Conservation (phyloP, 768 basidiomycete species). For the Xanthoconium stramineum region DNA sequence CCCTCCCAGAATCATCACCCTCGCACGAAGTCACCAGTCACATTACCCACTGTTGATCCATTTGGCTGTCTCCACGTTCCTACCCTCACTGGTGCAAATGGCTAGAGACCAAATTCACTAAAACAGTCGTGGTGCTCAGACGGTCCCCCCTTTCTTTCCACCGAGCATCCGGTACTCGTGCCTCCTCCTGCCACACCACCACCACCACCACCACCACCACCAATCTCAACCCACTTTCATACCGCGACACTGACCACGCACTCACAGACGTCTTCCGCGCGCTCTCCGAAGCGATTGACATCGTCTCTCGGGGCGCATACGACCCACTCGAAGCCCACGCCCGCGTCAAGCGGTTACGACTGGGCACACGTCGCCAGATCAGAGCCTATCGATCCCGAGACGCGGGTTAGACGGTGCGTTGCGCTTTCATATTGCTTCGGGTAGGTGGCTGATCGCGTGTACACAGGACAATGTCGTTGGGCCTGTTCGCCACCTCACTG, state of each 20-base stretch:
- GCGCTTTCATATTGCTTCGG: not conserved
- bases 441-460: not conserved
- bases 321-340: slow-evolving; percentile 75
- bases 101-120: no score
- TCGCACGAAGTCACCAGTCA: no score
- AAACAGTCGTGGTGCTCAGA: no score
- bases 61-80: no score
- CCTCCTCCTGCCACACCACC: not conserved
- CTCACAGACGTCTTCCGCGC: slow-evolving; percentile 77
- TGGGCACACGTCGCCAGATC: slow-evolving; percentile 75
- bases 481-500: slow-evolving; percentile 74
- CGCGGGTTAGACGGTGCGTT: slow-evolving; percentile 69
- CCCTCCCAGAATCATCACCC: no score
- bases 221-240: no score
- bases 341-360: slow-evolving; percentile 75
- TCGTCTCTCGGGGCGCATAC: slow-evolving; percentile 64
- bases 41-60: no score
- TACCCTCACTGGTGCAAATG: no score
- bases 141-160: slow-evolving; percentile 42
- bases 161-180: not conserved
- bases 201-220: no score
- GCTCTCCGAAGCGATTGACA: slow-evolving; percentile 72
- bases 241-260: not conserved
- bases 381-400: slow-evolving; percentile 66
- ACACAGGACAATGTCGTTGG: slow-evolving; percentile 69